These are phyloP conservation scores for Mycena galericulata DNA, from an alignment of 768 basidiomycete genomes.

Conservation along the genomic window DNA sequence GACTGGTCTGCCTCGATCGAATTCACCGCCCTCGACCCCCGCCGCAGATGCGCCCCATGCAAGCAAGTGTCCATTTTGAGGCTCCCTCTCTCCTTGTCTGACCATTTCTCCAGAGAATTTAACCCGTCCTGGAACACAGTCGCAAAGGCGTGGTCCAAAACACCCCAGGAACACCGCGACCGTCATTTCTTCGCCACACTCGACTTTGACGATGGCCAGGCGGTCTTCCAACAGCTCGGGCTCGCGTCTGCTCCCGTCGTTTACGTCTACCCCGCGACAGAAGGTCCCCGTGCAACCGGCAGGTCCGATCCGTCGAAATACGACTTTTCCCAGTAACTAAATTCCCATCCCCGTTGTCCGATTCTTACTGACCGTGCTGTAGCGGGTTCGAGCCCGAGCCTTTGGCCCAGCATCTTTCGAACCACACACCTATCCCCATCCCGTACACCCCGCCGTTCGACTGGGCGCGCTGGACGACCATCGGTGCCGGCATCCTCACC, in stretches of 20 bases:
- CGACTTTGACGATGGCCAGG: conserved; percentile 85
- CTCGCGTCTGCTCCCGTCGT: conserved; percentile 89
- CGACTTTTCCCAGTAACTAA: conserved; percentile 79
- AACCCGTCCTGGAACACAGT: conserved; percentile 86
- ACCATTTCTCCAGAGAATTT: conserved; percentile 73
- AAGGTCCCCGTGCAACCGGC: conserved; percentile 76
- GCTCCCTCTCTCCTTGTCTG: background rate
- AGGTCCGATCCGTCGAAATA: conserved; percentile 72
- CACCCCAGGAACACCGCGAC: conserved; percentile 70
- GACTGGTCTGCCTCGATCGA: conserved; percentile 91
- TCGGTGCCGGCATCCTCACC: conserved; percentile 59
- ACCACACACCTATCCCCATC: conserved; percentile 82
- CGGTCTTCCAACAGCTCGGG: conserved; percentile 88
- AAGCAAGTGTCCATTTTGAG: conserved; percentile 63
- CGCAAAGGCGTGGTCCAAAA: conserved; percentile 83
- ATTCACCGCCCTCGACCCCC: conserved; percentile 86
- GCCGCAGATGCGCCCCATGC: conserved; percentile 93
- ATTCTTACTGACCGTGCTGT: conserved; percentile 12
- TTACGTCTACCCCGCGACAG: conserved; percentile 75
- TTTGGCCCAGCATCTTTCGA: conserved; percentile 80
- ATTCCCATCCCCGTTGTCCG: background rate
- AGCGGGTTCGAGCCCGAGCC: conserved; percentile 89
- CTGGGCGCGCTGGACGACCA: conserved; percentile 69
- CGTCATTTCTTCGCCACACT: conserved; percentile 93
- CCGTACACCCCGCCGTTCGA: conserved; percentile 86